These are phyloP conservation scores for Aspergillus sp. DNA, from an alignment of 2,329 filamentous ascomycete species.

Conservation along the genomic window DNA sequence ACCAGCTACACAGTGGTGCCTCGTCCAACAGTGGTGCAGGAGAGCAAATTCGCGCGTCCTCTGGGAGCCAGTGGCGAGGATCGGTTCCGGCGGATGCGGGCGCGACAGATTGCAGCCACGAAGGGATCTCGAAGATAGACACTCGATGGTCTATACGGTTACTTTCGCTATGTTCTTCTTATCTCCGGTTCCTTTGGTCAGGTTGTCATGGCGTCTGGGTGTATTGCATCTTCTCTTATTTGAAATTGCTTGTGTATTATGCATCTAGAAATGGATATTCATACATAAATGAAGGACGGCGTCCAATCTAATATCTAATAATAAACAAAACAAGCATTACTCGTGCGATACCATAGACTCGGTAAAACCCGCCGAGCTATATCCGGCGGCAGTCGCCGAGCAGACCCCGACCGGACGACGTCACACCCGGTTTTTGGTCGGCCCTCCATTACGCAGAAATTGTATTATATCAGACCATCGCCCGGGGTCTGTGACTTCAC, in stretches of 20 bases:
- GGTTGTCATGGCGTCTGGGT: background rate
- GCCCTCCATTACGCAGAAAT: background rate
- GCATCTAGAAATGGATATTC: background rate
- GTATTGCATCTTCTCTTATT: background rate
- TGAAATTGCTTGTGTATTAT: background rate
- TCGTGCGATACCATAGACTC: too few relatives aligned
- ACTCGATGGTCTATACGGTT: background rate
- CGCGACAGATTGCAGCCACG: slow-evolving; percentile 37
- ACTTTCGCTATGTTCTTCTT: background rate
- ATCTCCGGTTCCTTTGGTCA: background rate
- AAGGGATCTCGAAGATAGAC: slow-evolving; percentile 34
- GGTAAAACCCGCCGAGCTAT: background rate
- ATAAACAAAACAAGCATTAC: too few relatives aligned
- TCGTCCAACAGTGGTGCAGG: slow-evolving; percentile 46
- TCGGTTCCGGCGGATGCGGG: slow-evolving; percentile 44
- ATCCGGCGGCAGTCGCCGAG: slow-evolving; percentile 2
- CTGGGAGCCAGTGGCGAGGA: slow-evolving; percentile 43
- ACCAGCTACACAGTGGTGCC: slow-evolving; percentile 58
- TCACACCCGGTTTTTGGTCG: background rate
- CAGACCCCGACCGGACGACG: slow-evolving; percentile 15
- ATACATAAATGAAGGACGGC: background rate
- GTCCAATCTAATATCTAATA: too few relatives aligned
- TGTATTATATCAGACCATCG: background rate
- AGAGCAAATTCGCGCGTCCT: slow-evolving; percentile 41
- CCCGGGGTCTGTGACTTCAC: background rate